phyloP scores from a whole-genome alignment of 2,329 filamentous ascomycete species.

The Ilyonectria robusta region DNA sequence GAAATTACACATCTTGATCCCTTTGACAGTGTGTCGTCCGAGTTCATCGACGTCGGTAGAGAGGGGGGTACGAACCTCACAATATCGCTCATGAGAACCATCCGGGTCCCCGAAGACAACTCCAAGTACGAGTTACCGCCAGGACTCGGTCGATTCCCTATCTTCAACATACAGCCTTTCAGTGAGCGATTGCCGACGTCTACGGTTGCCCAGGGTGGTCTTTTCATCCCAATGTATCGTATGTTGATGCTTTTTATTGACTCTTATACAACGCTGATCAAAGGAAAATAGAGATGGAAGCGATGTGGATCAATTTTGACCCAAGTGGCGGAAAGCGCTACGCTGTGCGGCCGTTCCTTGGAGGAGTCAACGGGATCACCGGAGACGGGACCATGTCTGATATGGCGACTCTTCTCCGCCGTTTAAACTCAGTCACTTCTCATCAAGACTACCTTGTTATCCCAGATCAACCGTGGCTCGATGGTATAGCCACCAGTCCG shows the following conservation, averaged over 20 bases:
- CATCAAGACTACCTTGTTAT: conserved; percentile 9
- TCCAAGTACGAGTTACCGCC: neutral
- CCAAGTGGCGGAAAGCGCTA: neutral
- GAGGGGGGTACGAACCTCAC: neutral
- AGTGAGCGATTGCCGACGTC: neutral
- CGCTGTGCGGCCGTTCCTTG: conserved; percentile 7
- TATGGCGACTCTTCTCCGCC: neutral
- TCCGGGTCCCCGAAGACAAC: neutral
- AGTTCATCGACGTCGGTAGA: neutral
- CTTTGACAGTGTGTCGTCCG: neutral
- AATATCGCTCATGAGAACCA: conserved; percentile 4
- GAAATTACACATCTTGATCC: neutral
- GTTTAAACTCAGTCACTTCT: neutral
- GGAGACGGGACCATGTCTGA: neutral
- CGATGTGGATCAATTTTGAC: conserved; percentile 1
- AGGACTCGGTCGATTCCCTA: conserved; percentile 3
- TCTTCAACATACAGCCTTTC: conserved; percentile 5
- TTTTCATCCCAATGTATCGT: conserved; percentile 15
- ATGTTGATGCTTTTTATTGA: neutral
- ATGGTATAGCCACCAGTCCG: conserved; percentile 1
- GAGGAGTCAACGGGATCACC: conserved; percentile 7
- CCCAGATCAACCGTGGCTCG: conserved; percentile 5
- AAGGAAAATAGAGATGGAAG: neutral
- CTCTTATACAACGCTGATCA: neutral
- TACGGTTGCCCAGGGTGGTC: neutral